Evolutionary conservation across 208 protist species (phyloP).

Genomic region (Acanthamoeba lenticulata): DNA sequence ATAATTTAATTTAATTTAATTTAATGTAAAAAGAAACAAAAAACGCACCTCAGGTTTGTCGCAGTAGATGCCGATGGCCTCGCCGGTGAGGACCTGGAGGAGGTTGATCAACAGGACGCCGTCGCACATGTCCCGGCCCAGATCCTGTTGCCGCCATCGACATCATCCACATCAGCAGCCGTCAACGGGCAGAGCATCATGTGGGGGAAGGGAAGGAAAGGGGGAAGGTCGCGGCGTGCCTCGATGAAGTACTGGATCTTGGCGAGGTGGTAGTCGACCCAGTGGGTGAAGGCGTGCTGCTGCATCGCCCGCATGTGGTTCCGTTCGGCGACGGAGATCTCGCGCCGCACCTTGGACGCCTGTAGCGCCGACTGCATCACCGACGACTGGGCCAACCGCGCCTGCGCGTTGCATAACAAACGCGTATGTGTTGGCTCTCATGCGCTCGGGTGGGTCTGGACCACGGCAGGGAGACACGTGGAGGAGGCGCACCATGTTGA

Average conservation of each 20-base stretch:
- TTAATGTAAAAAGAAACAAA: too few species aligned
- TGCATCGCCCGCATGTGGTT: slow-evolving; percentile 20
- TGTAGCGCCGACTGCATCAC: not conserved
- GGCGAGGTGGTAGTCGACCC: slow-evolving; percentile 35
- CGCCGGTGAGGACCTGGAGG: not conserved
- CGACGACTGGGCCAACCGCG: not conserved
- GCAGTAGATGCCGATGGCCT: not conserved
- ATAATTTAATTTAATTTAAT: too few species aligned
- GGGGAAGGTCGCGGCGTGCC: too few species aligned
- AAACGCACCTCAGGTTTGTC: not conserved
- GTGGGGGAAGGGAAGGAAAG: not conserved
- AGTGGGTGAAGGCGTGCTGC: slow-evolving; percentile 28
- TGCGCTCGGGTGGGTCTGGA: not conserved
- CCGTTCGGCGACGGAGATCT: not conserved
- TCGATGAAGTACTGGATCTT: slow-evolving; percentile 28
- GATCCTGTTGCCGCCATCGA: not conserved
- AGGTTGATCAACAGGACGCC: slow-evolving; percentile 28
- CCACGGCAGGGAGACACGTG: not conserved
- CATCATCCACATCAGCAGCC: not conserved
- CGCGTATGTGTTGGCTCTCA: not conserved
- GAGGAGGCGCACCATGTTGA: not conserved
- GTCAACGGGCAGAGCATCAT: too few species aligned
- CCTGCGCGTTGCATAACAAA: not conserved
- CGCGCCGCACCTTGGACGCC: not conserved
- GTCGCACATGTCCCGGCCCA: slow-evolving; percentile 1